phyloP scores from a whole-genome alignment of 2,329 filamentous ascomycete species.

The Beauveria medogensis region DNA sequence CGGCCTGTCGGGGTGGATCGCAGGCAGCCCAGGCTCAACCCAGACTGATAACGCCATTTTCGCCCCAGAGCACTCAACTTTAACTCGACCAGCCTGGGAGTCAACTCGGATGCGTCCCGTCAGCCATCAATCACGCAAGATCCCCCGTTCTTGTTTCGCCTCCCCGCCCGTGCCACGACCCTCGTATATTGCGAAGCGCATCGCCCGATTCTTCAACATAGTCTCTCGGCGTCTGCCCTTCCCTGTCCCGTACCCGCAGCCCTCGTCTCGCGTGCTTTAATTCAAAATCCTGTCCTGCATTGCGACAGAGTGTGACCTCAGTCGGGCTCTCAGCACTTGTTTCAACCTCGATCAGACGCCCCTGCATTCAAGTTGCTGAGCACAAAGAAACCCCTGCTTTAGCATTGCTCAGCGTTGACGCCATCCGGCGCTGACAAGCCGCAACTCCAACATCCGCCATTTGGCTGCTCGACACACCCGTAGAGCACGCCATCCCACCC shows the following conservation, averaged over 20 bases:
- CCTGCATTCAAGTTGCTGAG: not conserved
- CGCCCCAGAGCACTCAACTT: slow-evolving; percentile 27
- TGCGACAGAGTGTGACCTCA: not conserved
- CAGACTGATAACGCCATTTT: slow-evolving; percentile 30
- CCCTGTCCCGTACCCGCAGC: slow-evolving; percentile 2
- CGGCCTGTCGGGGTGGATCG: slow-evolving; percentile 11
- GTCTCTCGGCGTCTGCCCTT: not conserved
- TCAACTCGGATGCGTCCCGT: not conserved
- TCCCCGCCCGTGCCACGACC: not conserved
- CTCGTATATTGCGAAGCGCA: slow-evolving; percentile 6
- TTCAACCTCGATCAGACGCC: not conserved
- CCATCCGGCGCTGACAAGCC: slow-evolving; percentile 7
- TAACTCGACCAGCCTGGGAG: not conserved
- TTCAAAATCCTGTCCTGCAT: not conserved
- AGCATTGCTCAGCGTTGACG: slow-evolving; percentile 2
- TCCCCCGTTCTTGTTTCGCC: not conserved
- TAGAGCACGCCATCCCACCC: slow-evolving; percentile 12
- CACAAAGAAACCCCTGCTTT: not conserved
- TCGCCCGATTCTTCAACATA: slow-evolving; percentile 7
- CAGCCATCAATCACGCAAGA: slow-evolving; percentile 7
- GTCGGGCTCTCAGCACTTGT: not conserved
- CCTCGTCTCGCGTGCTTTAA: not conserved
- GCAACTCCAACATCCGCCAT: not conserved
- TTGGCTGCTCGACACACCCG: not conserved
- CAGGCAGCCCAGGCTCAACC: not conserved